Percentiles rank a stretch among this genome's conserved stretches.
Evolutionary conservation across 2,329 filamentous ascomycete genomes (phyloP).

Genomic region (Cercospora beticola): DNA sequence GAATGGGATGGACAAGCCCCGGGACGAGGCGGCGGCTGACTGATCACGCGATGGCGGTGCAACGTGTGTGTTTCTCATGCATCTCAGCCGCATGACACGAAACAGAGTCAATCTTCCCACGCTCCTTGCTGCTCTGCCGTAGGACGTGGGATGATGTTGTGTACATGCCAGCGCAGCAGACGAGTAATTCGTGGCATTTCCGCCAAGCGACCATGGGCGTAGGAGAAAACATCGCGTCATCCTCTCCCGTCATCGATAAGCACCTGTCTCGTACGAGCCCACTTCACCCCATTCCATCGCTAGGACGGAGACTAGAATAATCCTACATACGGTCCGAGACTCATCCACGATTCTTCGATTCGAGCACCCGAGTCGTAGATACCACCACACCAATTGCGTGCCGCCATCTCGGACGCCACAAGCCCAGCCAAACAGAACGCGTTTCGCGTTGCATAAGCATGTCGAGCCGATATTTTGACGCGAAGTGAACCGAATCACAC

Average conservation of each 20-base stretch:
- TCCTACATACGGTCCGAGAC: slow-evolving; percentile 5
- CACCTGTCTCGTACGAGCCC: background rate
- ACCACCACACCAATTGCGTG: background rate
- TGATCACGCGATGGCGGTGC: background rate
- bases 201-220: background rate
- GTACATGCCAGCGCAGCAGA: background rate
- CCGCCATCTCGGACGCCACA: background rate
- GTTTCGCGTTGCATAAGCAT: background rate
- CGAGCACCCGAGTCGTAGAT: background rate
- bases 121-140: background rate
- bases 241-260: slow-evolving; percentile 7
- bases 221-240: slow-evolving; percentile 6
- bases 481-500: slow-evolving; percentile 3
- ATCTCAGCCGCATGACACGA: slow-evolving; percentile 7
- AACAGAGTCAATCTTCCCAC: background rate
- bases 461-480: slow-evolving; percentile 2
- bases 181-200: background rate
- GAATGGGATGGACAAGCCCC: background rate
- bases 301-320: background rate
- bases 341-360: background rate
- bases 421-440: slow-evolving; percentile 1
- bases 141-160: background rate
- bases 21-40: background rate
- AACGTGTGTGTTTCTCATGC: background rate
- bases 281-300: background rate